These are phyloP conservation scores for Colletotrichum abscissum DNA, from an alignment of 2,329 filamentous ascomycete genomes.

Conservation along the genomic window DNA sequence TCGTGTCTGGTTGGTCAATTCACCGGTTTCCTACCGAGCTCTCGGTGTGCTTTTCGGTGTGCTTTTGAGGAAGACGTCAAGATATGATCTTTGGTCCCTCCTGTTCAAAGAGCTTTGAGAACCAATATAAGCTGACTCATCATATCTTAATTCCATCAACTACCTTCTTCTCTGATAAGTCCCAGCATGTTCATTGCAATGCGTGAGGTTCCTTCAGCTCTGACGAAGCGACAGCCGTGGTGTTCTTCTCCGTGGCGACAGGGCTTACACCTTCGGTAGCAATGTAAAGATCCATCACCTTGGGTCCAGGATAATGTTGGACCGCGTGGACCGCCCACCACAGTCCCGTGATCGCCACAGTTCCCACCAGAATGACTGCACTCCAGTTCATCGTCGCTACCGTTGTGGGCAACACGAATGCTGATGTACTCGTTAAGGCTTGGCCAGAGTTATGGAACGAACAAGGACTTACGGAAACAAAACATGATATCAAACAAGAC, in stretches of 20 bases:
- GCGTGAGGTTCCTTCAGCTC: neutral
- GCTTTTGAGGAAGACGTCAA: neutral
- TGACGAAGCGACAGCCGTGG: constrained; percentile 27
- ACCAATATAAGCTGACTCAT: too few species aligned
- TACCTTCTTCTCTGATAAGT: neutral
- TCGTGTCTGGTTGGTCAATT: neutral
- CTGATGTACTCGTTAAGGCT: constrained; percentile 39
- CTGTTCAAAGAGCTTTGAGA: neutral
- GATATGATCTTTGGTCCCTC: neutral
- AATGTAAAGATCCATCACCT: constrained; percentile 58
- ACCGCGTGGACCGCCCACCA: constrained; percentile 63
- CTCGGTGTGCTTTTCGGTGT: neutral
- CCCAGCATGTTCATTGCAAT: neutral
- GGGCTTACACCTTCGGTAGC: constrained; percentile 40
- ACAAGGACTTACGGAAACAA: constrained; percentile 63
- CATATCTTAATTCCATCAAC: too few species aligned
- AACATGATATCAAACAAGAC: constrained; percentile 68
- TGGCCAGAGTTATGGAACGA: neutral
- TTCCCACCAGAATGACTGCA: constrained; percentile 63
- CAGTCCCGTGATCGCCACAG: constrained; percentile 55
- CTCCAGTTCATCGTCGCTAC: constrained; percentile 63
- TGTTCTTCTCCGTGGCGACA: neutral
- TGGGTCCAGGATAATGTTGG: constrained; percentile 61
- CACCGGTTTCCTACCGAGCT: neutral
- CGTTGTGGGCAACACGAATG: constrained; percentile 54